Base-by-base conservation (phyloP, 441 rosid species). In the Jatropha podagrica region DNA sequence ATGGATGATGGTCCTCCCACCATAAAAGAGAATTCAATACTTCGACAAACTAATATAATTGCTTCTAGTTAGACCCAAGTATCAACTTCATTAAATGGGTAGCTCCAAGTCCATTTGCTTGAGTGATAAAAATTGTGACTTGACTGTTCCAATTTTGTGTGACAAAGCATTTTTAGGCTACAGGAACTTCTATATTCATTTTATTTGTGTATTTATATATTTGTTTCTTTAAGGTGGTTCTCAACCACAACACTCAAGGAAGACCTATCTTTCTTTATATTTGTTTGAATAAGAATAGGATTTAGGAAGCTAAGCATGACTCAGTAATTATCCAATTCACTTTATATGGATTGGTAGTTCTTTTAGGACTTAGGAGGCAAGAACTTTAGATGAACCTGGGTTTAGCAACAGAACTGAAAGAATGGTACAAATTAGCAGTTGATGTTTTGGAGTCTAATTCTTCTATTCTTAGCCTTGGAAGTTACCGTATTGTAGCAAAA, bases 371-470 rank as follows among this genome's bases (percentile, higher is more conserved):
- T n/a, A 56, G 61, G 26, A 20, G 12, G 60, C 27, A n/a, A 56
- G 26, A 56, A 77, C 75, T n/a, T 64, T 86, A 18, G 81, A 75
- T 56, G 86, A 88, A 76, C 11, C 88, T 15, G 72, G 68, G 75
- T 92, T 92, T 79, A 82, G 74, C 80, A 79, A 72, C 78, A 74
- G 67, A 71, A 59, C 54, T 63, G 59, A 70, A 72, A 44, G 49
- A 79, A 40, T 78, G 75, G 72, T 55, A 41, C 48, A 54, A 82
- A 81, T 81, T 79, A 66, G 59, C 80, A 58, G 80, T 51, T 40
- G 78, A 74, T 49, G 73, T 80, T n/a, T 77, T 77, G 62, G 83
- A 77, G 49, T 76, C 27, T 49, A 72, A 79, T 42, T 79, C 74
- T 74, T 80, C 68, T 14, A 77, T 84, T 58, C 62, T 76, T 44